Base-by-base conservation (phyloP, 495 filamentous ascomycete species). In the Xylaria grammica region DNA sequence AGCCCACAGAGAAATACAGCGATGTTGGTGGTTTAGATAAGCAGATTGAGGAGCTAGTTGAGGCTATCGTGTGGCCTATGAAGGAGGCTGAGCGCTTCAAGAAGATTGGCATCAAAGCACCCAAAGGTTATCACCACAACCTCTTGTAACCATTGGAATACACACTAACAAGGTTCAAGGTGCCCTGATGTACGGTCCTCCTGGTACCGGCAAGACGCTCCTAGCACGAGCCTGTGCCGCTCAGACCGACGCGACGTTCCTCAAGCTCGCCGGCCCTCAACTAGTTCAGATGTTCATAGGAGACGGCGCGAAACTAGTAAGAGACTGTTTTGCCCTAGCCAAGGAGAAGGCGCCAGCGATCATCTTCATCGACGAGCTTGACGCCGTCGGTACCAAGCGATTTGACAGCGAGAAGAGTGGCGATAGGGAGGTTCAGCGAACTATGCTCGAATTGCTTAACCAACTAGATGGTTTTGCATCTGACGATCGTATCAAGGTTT, bases 201-300 rank as follows among this genome's bases (percentile, higher is more conserved):
- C 95, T 2, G 95, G 95, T 78, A 97, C 94, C 7, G 94, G 94
- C 76, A 97, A 97, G 77, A 99, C 95, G 19, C 92, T 99, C 10
- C 89, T 99, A 55, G 95, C 95, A 66, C 91, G 95, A 79, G 95
- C 95, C 54, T 99, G 95, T 75, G 95, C 95, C 22, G 95, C 95
- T 59, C 94, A 98, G 80, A 98, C 96, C 63, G 94, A 99, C 62
- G 95, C 95, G 63, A 99, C 95, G 49, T 99, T 99, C 86, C 90
- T 99, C 73, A 99, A 99, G 74, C 92, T 99, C 63, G 95, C 95
- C 59, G 95, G 95, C 44, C 95, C 95, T 2, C 96, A 98, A 79
- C 87, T 99, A n/a, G 95, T 99, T 20, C 95, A 99, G 76, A 99
- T 99, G 95, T 99, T 99, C 78, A 99, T 99, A 54, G 95, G 95